Evolutionary conservation across 176 grass and related monocot species (phyloP).

Genomic region (Lolium multiflorum): DNA sequence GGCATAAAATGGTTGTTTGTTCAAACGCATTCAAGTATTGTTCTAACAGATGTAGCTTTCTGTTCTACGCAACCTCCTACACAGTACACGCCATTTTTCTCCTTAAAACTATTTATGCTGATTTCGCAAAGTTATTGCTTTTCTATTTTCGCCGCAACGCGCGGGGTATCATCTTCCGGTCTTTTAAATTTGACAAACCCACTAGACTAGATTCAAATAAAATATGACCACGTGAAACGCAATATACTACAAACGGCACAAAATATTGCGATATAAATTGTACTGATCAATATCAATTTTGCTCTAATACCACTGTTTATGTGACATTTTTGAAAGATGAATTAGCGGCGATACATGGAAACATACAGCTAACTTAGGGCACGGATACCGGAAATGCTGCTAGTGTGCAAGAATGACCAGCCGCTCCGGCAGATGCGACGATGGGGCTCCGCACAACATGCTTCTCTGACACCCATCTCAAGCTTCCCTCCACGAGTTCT

Average conservation of each 20-base stretch:
- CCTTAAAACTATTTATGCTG: too few species aligned
- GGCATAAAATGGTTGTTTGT: too few species aligned
- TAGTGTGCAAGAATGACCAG: neutral
- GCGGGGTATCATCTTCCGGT: neutral
- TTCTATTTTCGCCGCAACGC: too few species aligned
- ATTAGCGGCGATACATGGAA: neutral
- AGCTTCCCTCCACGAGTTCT: neutral
- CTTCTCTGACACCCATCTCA: slow-evolving; percentile 10
- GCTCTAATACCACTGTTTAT: neutral
- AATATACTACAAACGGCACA: neutral
- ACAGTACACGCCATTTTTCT: too few species aligned
- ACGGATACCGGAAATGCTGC: neutral
- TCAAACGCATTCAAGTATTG: too few species aligned
- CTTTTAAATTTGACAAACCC: neutral
- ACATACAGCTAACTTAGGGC: neutral
- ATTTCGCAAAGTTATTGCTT: too few species aligned
- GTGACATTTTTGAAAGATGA: neutral
- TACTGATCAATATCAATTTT: neutral
- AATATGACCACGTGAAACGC: neutral
- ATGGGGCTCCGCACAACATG: slow-evolving; percentile 11
- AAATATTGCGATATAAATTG: neutral
- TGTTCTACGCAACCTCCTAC: too few species aligned
- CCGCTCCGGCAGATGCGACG: neutral
- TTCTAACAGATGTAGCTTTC: too few species aligned
- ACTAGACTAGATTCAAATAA: neutral